Evolutionary conservation across 2,329 filamentous ascomycete species (phyloP).

Genomic region (Alternaria sp.): DNA sequence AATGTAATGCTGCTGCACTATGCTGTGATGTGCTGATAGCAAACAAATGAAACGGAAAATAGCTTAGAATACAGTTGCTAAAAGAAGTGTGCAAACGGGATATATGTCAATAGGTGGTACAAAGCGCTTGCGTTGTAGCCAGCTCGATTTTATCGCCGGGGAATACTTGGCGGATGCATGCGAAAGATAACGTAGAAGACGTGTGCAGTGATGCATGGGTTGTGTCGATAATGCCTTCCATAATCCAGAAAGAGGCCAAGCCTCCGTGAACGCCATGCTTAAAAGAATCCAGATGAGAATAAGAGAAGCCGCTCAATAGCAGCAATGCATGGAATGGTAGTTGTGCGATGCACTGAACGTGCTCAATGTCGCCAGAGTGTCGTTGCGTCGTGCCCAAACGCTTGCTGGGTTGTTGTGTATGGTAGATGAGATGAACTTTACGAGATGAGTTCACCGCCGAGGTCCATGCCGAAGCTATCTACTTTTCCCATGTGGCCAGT

Average conservation of each 20-base stretch:
- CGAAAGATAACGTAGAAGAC: conserved; percentile 10
- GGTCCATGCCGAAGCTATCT: conserved; percentile 68
- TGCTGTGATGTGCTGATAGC: conserved; percentile 16
- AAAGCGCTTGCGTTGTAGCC: conserved; percentile 33
- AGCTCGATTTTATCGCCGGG: conserved; percentile 27
- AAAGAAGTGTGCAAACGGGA: conserved; percentile 23
- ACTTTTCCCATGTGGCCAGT: conserved; percentile 53
- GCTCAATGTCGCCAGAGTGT: conserved; percentile 27
- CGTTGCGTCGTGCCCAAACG: conserved; percentile 34
- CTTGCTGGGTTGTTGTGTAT: conserved; percentile 15
- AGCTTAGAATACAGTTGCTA: conserved; percentile 19
- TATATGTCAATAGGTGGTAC: conserved; percentile 30
- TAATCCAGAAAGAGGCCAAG: conserved; percentile 8
- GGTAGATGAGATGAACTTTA: conserved; percentile 38
- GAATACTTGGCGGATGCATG: conserved; percentile 14
- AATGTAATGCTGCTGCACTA: conserved; percentile 13
- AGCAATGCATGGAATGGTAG: conserved; percentile 11
- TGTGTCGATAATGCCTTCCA: conserved; percentile 13
- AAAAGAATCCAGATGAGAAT: conserved; percentile 15
- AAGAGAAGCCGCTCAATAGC: conserved; percentile 12
- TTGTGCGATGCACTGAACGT: conserved; percentile 9
- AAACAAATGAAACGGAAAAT: conserved; percentile 23
- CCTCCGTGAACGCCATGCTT: conserved; percentile 33
- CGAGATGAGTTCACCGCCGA: conserved; percentile 69
- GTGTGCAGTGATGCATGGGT: conserved; percentile 12